Evolutionary conservation across 768 basidiomycete genomes (phyloP), one percentile per base, ranked within the genome.

Genomic region (Sarcomyxa edulis): DNA sequence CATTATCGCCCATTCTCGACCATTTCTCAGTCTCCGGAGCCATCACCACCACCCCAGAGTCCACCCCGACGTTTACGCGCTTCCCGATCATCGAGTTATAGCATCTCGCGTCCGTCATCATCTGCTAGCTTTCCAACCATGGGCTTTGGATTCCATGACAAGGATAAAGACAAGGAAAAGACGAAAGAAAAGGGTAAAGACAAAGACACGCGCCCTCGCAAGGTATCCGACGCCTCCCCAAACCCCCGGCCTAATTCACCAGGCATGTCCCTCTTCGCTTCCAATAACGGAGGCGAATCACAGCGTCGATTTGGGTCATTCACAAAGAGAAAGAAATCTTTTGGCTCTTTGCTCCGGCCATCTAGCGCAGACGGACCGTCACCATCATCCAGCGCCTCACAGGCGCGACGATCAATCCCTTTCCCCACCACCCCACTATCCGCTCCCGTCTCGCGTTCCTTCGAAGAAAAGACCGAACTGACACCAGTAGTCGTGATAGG

Each of bases 241-340:
- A 16, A 28, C 4, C 14, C 38, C 12, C 15, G 9, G 20, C 24
- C 38, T 20, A 7, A 22, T 8, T 39, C 38, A 12, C 38, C 29
- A 15, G 32, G 29, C 16, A 21, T 23, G 22, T 31, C 29, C 29
- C 19, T 39, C 28, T 28, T 39, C 20, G 30, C 38, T 21, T 28
- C 38, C 11, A 39, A 28, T 12, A 19, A 31, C 19, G 29, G 38
- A 10, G 32, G 38, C 21, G 38, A 28, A 64, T 36, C 65, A 26
- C 16, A 31, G 15, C 38, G n/a, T n/a, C n/a, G n/a, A n/a, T n/a
- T n/a, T n/a, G n/a, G n/a, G n/a, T n/a, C n/a, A n/a, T n/a, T n/a
- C n/a, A n/a, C n/a, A n/a, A n/a, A 57, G 55, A 63, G 60, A 45
- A 68, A 66, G 48, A 55, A 59, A 32, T 68, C 69, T 9, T 50